Evolutionary conservation across 495 filamentous ascomycete genomes (phyloP), one percentile per base, ranked within the genome.

Genomic region (Sphaerosporella brunnea): DNA sequence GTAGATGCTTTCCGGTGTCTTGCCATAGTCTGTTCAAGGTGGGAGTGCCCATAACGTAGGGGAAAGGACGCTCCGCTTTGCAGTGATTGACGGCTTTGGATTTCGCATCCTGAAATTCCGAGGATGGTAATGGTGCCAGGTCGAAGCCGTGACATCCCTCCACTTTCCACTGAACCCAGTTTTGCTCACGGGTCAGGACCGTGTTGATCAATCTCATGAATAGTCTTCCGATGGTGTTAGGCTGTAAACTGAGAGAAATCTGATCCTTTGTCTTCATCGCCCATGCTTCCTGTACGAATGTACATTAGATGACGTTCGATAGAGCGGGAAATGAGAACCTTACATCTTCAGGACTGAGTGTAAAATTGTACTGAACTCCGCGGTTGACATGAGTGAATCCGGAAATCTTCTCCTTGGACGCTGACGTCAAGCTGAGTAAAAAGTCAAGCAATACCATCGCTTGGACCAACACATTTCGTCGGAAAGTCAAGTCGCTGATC

Each of bases 121-220:
- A 62, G 18, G 78, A 68, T 2, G 76, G 69, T 25, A 94, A 63
- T 4, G 82, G 68, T 13, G 80, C 72, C 34, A 74, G 71, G 51
- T 87, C 78, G 58, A 99, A 94, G 18, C 77, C 70, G 23, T 83
- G 85, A 62, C 90, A 96, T 42, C 74, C 79, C 63, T 96, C 90
- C 7, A 84, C 75, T 64, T 99, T 99, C 90, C 90, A 99, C 39
- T 82, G 80, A 35, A 87, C 85, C 90, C 90, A 99, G 55, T 94
- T 93, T 63, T 93, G 94, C 64, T 99, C 90, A 48, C 90, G 72
- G 4, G 84, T 82, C 18, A 99, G 71, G 15, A 96, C 85, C 3
- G 86, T 94, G 56, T 95, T 88, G 28, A 99, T 83, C 74, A 93
- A 86, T 23, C 90, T 82, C 61, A 82, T 83, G 64, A 95, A 99